Base-by-base conservation (phyloP, 805 yeast species). In the Sugiyamaella lignohabitans region DNA sequence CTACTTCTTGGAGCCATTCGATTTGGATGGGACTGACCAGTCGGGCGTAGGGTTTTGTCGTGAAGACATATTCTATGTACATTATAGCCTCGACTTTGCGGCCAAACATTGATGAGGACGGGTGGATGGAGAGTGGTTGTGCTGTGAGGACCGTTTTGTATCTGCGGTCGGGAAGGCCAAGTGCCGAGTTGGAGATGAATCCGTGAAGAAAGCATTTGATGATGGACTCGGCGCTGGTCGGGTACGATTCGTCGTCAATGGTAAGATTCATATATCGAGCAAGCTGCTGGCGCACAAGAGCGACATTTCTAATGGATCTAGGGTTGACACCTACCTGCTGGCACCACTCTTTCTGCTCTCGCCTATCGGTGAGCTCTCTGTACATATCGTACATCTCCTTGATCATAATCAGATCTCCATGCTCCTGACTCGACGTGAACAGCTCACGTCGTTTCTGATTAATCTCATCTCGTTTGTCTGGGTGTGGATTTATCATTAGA, bases 61-160 rank as follows among this genome's bases (percentile, higher is more conserved):
- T 93, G 62, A 76, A 91, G 14, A 93, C 97, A 61, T 86, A 89
- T 65, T 93, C 98, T 32, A 88, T 80, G 68, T 87, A 93, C 94
- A 93, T 82, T 46, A 93, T 80, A 1, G 94, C 95, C 54, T 91
- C 95, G 39, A 80, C 72, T 54, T 78, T 76, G 53, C 76, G 76
- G 4, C 96, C 96, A 65, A 91, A 93, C 36, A 93, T 67, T 63
- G 85, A 67, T 0, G 96, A 87, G 0, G 95, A 84, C 0, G 98
- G 98, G 60, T 91, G 98, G 8, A 91, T 79, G 42, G 93, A 80
- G 40, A 91, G 79, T 27, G 86, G 70, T 63, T 87, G 96, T 21
- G 95, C 95, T 34, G 54, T 57, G 23, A 82, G 69, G 4, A 88
- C 82, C 0, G 98, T 88, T 60, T 94, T 73, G 67, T 82, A 93